Base-by-base conservation (phyloP, 768 basidiomycete species). In the Lyophyllum atratum region DNA sequence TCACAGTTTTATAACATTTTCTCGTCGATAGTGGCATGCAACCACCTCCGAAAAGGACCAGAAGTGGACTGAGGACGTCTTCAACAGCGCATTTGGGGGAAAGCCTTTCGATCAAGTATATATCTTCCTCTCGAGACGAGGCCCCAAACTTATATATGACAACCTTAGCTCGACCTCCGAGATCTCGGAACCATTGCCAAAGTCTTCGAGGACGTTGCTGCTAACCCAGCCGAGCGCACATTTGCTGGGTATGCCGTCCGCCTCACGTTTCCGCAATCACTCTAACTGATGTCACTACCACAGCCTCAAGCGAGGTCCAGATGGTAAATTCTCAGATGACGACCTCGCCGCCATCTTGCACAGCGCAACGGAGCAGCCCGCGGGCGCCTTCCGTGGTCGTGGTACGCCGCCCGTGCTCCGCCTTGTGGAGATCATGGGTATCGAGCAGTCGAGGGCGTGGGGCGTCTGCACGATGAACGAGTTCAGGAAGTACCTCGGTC, bases 391-490 rank as follows among this genome's bases (percentile, higher is more conserved):
- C 66, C 65, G 79, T 33, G 82, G 77, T 11, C 76, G 78, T 1
- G 77, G 79, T 3, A 79, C 78, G 0, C 81, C 84, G 0, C 69
- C 62, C 0, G 76, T 75, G 6, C 61, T 86, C 57, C 68, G 80
- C 12, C 65, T 82, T 33, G 72, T 84, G 43, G 84, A 85, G 66
- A 77, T 84, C 21, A 70, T 85, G 71, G 79, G 77, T 2, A 85
- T 86, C 33, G 66, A 74, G 45, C 82, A 83, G 66, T 75, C 78
- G 1, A 66, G 84, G 46, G 58, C 60, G 9, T 85, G 83, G 83
- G 82, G 82, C 22, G 75, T 78, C 1, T 80, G 81, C 64, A 76
- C 79, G 4, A 73, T 82, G 75, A 84, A 83, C 54, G 81, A 83
- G 61, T 84, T 82, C 68, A 70, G 82, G 45, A 62, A 70, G 57